These are phyloP conservation scores for Curvularia sp. DNA, from an alignment of 2,329 filamentous ascomycete species.

Conservation along the genomic window DNA sequence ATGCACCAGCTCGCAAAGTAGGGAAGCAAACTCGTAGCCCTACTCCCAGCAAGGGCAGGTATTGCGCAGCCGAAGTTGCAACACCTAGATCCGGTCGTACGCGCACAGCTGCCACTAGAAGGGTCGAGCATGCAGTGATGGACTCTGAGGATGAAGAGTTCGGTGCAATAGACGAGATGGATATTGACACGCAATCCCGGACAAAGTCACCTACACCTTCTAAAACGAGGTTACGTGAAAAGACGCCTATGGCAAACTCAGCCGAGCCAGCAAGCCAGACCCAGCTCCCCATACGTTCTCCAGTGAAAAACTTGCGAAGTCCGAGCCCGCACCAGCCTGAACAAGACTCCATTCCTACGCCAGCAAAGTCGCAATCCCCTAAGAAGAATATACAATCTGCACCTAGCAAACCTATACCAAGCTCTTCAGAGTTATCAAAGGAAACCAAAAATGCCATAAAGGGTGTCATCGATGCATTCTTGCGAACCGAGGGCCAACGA, in stretches of 20 bases:
- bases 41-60: constrained; percentile 25
- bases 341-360: constrained; percentile 29
- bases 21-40: constrained; percentile 35
- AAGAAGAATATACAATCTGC: constrained; percentile 21
- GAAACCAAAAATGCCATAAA: constrained; percentile 33
- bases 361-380: constrained; percentile 31
- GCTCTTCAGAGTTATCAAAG: constrained; percentile 39
- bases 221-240: constrained; percentile 20
- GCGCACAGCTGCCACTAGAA: constrained; percentile 26
- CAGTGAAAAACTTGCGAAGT: constrained; percentile 30
- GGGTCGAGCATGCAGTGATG: constrained; percentile 32
- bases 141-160: constrained; percentile 47
- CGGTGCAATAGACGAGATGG: constrained; percentile 39
- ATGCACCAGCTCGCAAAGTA: constrained; percentile 39
- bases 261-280: constrained; percentile 18
- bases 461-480: constrained; percentile 33
- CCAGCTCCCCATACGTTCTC: constrained; percentile 37
- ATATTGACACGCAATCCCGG: constrained; percentile 25
- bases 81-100: constrained; percentile 3
- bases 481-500: constrained; percentile 33
- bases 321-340: constrained; percentile 26
- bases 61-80: background rate
- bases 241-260: constrained; percentile 22
- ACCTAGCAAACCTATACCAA: constrained; percentile 12
- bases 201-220: constrained; percentile 21